phyloP scores from a whole-genome alignment of 1,284 basidiomycete species.

The Lentinula novae-zelandiae region DNA sequence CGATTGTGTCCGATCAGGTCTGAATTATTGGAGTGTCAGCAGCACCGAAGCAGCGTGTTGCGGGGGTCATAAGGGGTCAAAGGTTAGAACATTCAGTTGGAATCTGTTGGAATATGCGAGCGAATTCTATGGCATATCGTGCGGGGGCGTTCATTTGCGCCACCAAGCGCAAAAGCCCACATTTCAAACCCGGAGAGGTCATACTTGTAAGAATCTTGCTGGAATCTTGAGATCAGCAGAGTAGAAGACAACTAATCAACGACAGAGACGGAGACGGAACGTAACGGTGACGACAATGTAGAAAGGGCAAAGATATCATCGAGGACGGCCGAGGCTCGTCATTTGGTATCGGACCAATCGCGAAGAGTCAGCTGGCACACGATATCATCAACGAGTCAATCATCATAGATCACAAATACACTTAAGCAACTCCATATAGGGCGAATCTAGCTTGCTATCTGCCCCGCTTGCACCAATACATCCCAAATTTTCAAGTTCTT shows the following conservation, averaged over 20 bases:
- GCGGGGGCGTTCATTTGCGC: not conserved
- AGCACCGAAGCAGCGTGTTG: not conserved
- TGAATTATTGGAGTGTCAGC: not conserved
- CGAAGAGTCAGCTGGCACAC: not conserved
- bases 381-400: not conserved
- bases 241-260: not conserved
- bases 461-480: constrained; percentile 10
- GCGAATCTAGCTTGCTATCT: not conserved
- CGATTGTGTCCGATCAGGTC: not conserved
- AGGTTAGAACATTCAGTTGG: not conserved
- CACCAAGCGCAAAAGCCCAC: not conserved
- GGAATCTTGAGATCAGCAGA: too few relatives aligned
- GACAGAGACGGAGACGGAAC: not conserved
- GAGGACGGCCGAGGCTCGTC: not conserved
- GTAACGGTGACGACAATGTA: too few relatives aligned
- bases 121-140: not conserved
- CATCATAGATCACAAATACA: not conserved
- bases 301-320: not conserved
- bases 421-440: not conserved
- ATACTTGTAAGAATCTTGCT: too few relatives aligned
- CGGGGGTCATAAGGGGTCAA: not conserved
- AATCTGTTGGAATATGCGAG: not conserved
- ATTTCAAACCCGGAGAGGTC: not conserved
- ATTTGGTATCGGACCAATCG: not conserved
- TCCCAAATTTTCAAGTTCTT: not conserved